Conservation (phyloP, 2,329 filamentous ascomycete species). For the Ascochyta lentis region DNA sequence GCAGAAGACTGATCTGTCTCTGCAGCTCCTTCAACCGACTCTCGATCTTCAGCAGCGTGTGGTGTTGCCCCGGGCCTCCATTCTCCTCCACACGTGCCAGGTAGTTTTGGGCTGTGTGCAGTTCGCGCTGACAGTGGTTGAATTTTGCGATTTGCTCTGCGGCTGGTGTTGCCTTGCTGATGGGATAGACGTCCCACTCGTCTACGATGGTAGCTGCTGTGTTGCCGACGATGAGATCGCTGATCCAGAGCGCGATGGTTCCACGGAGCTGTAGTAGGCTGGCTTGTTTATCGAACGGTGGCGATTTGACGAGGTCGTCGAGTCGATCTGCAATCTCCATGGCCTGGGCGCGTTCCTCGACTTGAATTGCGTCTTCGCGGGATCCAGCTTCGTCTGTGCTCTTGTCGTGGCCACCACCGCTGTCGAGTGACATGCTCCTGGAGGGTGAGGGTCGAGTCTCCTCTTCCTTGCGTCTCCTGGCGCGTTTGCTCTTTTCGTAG, state of each 20-base stretch:
- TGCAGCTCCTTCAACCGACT: conserved; percentile 25
- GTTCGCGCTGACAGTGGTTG: conserved; percentile 27
- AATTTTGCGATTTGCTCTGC: conserved; percentile 23
- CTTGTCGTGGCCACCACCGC: conserved; percentile 7
- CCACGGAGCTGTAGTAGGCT: conserved; percentile 74
- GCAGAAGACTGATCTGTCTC: conserved; percentile 21
- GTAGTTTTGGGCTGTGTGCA: conserved; percentile 30
- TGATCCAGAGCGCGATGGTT: conserved; percentile 77
- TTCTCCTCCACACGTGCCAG: conserved; percentile 34
- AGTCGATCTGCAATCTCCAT: conserved; percentile 70
- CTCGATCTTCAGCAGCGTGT: conserved; percentile 27
- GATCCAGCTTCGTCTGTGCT: conserved; percentile 12
- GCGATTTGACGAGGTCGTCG: conserved; percentile 71
- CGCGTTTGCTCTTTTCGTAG: conserved; percentile 64
- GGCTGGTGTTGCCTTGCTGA: neutral
- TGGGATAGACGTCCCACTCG: conserved; percentile 22
- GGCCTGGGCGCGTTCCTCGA: conserved; percentile 64
- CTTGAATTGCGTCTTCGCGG: conserved; percentile 49
- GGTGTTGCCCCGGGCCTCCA: conserved; percentile 22
- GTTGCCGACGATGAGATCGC: conserved; percentile 65
- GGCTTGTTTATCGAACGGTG: conserved; percentile 72
- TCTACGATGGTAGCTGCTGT: conserved; percentile 16
- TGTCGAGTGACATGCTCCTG: conserved; percentile 23
- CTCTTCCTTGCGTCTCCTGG: conserved; percentile 21
- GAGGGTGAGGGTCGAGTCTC: conserved; percentile 11